Evolutionary conservation across 148 eudicot genomes (phyloP).

Genomic region (Vaccinium myrtillus): DNA sequence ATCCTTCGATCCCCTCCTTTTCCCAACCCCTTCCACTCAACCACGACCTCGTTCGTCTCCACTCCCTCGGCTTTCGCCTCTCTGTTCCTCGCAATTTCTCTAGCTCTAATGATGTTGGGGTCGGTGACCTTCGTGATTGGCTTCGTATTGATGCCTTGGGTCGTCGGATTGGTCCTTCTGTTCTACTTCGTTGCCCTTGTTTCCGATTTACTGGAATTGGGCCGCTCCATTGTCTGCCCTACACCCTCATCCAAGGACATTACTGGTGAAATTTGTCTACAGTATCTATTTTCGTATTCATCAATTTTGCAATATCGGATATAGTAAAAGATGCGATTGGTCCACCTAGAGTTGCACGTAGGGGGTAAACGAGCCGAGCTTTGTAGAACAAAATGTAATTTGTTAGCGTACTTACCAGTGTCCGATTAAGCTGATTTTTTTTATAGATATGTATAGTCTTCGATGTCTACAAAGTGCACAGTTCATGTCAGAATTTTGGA

Average conservation of each 20-base stretch:
- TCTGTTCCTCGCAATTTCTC: slow-evolving; percentile 57
- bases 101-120: slow-evolving; percentile 67
- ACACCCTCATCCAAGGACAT: slow-evolving; percentile 22
- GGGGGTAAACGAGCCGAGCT: too few relatives aligned
- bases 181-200: slow-evolving; percentile 48
- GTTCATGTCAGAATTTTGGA: background rate
- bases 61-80: slow-evolving; percentile 41
- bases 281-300: background rate
- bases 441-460: background rate
- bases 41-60: background rate
- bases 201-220: slow-evolving; percentile 44
- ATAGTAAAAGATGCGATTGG: too few relatives aligned
- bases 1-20: slow-evolving; percentile 38
- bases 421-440: background rate
- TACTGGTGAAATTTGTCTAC: slow-evolving; percentile 23
- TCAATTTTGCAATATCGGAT: background rate
- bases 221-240: slow-evolving; percentile 23
- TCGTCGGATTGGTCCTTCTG: slow-evolving; percentile 43
- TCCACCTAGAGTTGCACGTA: too few relatives aligned
- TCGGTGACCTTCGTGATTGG: slow-evolving; percentile 56
- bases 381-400: too few relatives aligned
- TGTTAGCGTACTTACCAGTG: too few relatives aligned
- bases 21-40: slow-evolving; percentile 5
- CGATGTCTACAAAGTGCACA: background rate
- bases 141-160: slow-evolving; percentile 63